These are phyloP conservation scores for Eucalyptus pauciflora DNA, from an alignment of 345 rosid species.

Conservation along the genomic window DNA sequence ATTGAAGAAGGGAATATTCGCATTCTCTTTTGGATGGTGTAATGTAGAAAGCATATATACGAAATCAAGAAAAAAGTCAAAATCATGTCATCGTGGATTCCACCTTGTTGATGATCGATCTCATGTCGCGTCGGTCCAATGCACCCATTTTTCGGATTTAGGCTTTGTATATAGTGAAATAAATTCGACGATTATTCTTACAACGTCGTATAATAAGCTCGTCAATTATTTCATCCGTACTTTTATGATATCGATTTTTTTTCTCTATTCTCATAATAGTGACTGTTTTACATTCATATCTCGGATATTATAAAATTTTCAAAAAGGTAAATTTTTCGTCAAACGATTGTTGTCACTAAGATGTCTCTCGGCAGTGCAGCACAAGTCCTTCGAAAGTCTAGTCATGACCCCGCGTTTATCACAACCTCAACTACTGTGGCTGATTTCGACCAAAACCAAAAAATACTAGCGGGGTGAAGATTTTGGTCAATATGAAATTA, in stretches of 20 bases:
- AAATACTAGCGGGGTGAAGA: too few species aligned
- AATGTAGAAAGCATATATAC: neutral
- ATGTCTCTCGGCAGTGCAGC: rapidly evolving
- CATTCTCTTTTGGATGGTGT: neutral
- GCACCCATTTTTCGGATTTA: neutral
- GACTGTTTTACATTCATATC: neutral
- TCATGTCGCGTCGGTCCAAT: neutral
- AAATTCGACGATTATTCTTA: rapidly evolving
- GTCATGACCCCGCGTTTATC: neutral
- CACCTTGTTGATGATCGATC: neutral
- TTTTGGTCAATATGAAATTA: neutral
- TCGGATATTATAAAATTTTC: neutral
- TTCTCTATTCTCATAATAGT: neutral
- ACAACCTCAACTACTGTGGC: neutral
- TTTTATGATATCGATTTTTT: neutral
- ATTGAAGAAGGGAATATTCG: neutral
- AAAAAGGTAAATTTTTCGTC: too few species aligned
- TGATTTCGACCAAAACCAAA: neutral
- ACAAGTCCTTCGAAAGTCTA: neutral
- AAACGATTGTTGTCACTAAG: too few species aligned
- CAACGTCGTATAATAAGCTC: rapidly evolving
- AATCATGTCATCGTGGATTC: neutral
- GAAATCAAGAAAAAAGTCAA: neutral
- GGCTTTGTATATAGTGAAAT: neutral
- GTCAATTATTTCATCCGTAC: neutral